Evolutionary conservation across 169 alveolate genomes (phyloP), one percentile per base, ranked within the genome.

Genomic region (Plasmodium inui): DNA sequence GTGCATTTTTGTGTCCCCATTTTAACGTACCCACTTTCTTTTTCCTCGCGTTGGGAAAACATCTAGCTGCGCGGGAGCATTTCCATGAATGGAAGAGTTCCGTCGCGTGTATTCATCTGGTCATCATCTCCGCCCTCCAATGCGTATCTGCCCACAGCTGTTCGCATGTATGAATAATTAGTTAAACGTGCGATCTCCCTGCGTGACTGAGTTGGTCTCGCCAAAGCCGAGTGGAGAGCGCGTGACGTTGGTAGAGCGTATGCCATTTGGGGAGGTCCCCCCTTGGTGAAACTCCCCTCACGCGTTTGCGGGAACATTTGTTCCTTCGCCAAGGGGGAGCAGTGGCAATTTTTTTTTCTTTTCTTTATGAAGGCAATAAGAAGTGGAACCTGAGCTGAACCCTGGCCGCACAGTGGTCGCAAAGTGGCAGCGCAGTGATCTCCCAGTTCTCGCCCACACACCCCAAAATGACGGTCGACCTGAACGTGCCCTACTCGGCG

Each of bases 401-500:
- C 61, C 22, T 50, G 61, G 61, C 7, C n/a, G 55, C 8, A 6
- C 44, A 37, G 44, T 37, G 44, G 44, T 2, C 0, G 44, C 44
- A 37, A 6, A 2, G 3, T 37, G 44, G 44, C 8, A 0, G 8
- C 44, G 8, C 44, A 37, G 3, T 37, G n/a, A n/a, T n/a, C n/a
- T n/a, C n/a, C n/a, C n/a, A n/a, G n/a, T n/a, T n/a, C n/a, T n/a
- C n/a, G n/a, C n/a, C n/a, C n/a, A n/a, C n/a, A n/a, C n/a, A 4
- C 30, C 14, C 37, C 46, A 88, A 61, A 55, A 88, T 88, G 94
- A 88, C 97, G 78, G 92, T 96, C 78, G 98, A 97, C 91, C 92
- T 97, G 74, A 97, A 97, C 92, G 92, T 93, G 73, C 98, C 98
- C 55, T 97, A 94, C 82, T 96, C 98, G 46, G 96, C 97, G 46